phyloP scores from a whole-genome alignment of 257 asterid genomes.

The Echium plantagineum region DNA sequence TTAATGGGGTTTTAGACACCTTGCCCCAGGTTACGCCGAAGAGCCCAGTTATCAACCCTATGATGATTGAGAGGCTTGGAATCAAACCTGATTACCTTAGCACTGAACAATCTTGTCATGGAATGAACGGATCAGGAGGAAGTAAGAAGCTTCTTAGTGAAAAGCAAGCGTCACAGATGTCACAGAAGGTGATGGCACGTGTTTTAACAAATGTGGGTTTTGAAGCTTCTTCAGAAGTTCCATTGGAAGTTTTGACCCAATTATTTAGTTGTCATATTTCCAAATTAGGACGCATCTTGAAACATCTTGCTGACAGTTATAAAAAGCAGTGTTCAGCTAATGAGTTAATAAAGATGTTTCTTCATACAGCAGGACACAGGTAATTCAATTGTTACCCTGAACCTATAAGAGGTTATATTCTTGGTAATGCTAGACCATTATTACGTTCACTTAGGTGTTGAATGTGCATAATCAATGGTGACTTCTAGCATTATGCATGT shows the following conservation, averaged over 20 bases:
- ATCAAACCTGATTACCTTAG: slow-evolving; percentile 77
- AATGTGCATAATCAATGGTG: too few relatives aligned
- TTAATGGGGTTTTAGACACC: slow-evolving; percentile 81
- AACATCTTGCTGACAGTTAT: slow-evolving; percentile 79
- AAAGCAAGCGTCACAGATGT: slow-evolving; percentile 68
- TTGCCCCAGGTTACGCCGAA: slow-evolving; percentile 63
- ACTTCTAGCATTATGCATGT: too few relatives aligned
- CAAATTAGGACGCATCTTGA: slow-evolving; percentile 71
- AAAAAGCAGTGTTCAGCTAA: slow-evolving; percentile 78
- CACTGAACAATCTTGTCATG: slow-evolving; percentile 58
- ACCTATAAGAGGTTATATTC: too few relatives aligned
- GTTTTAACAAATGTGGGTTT: slow-evolving; percentile 55
- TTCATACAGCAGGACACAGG: slow-evolving; percentile 76
- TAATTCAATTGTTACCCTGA: slow-evolving; percentile 3
- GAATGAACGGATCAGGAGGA: slow-evolving; percentile 52
- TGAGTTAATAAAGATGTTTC: slow-evolving; percentile 87
- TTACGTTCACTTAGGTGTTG: too few relatives aligned
- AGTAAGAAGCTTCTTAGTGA: slow-evolving; percentile 47
- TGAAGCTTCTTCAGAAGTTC: slow-evolving; percentile 70
- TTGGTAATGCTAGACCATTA: too few relatives aligned
- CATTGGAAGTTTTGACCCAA: slow-evolving; percentile 64
- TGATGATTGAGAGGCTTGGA: slow-evolving; percentile 97
- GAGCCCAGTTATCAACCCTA: slow-evolving; percentile 59
- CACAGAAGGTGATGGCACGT: slow-evolving; percentile 67
- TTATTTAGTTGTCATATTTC: slow-evolving; percentile 60